phyloP scores from a whole-genome alignment of 305 asterid genomes.

The Fraxinus nigra region DNA sequence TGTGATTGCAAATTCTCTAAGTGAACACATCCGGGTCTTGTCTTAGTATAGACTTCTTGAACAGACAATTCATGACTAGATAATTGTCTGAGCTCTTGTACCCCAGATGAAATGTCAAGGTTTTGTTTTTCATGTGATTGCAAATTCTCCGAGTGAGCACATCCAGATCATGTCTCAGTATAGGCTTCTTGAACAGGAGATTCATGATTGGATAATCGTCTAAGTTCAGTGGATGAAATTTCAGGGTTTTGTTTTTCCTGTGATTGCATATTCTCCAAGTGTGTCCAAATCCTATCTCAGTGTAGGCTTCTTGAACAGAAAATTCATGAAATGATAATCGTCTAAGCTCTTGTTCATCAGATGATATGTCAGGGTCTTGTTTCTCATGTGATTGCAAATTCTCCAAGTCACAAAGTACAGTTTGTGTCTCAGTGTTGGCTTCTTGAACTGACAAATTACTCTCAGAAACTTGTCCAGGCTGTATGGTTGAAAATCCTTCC shows the following conservation, averaged over 20 bases:
- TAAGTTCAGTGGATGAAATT: neutral
- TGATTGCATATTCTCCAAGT: conserved; percentile 8
- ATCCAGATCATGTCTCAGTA: neutral
- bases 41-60: conserved; percentile 20
- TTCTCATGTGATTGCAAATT: conserved; percentile 6
- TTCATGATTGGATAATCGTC: neutral
- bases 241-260: conserved; percentile 2
- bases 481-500: conserved; percentile 16
- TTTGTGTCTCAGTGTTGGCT: conserved; percentile 6
- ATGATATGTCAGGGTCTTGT: neutral
- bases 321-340: neutral
- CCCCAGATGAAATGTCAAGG: neutral
- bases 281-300: neutral
- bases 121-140: neutral
- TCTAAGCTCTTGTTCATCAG: conserved; percentile 12
- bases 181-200: conserved; percentile 6
- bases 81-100: neutral
- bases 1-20: conserved; percentile 7
- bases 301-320: conserved; percentile 21
- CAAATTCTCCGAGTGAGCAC: conserved; percentile 4
- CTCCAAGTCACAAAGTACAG: neutral
- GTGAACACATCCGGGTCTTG: neutral
- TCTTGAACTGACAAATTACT: conserved; percentile 16
- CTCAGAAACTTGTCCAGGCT: neutral
- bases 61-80: neutral